These are phyloP conservation scores for Amauroascus niger DNA, from an alignment of 2,329 filamentous ascomycete genomes.

Conservation along the genomic window DNA sequence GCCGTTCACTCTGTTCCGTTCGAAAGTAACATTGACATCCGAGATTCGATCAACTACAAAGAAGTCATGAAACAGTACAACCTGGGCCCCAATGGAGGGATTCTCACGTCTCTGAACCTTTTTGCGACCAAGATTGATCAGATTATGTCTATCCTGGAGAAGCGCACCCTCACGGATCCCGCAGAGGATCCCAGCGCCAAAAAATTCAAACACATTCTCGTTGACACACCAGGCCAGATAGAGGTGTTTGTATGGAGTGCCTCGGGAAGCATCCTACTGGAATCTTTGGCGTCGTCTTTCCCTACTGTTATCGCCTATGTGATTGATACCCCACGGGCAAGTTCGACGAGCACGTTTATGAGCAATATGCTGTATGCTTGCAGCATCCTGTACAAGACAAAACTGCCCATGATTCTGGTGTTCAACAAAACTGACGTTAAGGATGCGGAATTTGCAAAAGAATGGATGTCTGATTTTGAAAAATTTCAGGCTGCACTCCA, in stretches of 20 bases:
- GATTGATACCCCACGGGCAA: slow-evolving; percentile 89
- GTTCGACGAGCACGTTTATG: slow-evolving; percentile 96
- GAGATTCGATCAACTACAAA: slow-evolving; percentile 97
- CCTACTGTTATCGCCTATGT: slow-evolving; percentile 96
- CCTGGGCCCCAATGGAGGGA: slow-evolving; percentile 91
- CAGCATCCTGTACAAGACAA: slow-evolving; percentile 97
- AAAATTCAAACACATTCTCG: slow-evolving; percentile 70
- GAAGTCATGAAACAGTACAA: slow-evolving; percentile 99
- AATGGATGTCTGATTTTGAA: slow-evolving; percentile 99
- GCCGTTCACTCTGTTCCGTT: slow-evolving; percentile 90
- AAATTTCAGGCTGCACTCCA: slow-evolving; percentile 80
- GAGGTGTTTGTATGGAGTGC: slow-evolving; percentile 99
- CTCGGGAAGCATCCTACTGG: slow-evolving; percentile 84
- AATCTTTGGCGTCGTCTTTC: slow-evolving; percentile 84
- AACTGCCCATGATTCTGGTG: slow-evolving; percentile 94
- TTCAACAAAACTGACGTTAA: slow-evolving; percentile 99
- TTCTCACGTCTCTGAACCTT: slow-evolving; percentile 87
- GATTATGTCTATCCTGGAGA: slow-evolving; percentile 79
- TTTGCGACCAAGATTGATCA: slow-evolving; percentile 98
- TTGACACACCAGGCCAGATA: slow-evolving; percentile 95
- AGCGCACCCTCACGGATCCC: slow-evolving; percentile 56
- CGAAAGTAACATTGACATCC: slow-evolving; percentile 96
- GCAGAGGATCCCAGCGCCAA: slow-evolving; percentile 44
- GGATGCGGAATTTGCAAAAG: slow-evolving; percentile 80
- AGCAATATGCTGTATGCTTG: slow-evolving; percentile 99